phyloP scores from a whole-genome alignment of 2,329 filamentous ascomycete species.

The Fusarium nematophilum region DNA sequence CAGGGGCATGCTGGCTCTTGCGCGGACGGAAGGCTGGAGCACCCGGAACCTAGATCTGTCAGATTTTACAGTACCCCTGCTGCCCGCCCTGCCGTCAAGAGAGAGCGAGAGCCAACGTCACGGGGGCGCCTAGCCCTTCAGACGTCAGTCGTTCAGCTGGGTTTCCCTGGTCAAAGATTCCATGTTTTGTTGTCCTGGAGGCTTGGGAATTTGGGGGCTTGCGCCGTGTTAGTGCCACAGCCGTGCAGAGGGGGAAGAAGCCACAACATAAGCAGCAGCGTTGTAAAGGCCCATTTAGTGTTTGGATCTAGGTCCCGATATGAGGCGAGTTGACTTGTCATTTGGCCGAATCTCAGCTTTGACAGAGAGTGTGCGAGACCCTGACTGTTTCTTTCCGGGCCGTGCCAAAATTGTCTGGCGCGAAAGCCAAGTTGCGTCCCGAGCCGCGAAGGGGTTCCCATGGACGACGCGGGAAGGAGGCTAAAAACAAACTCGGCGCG shows the following conservation, averaged over 20 bases:
- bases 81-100: too few relatives aligned
- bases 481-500: neutral
- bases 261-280: neutral
- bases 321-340: neutral
- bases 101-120: too few relatives aligned
- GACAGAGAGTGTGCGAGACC: neutral
- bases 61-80: constrained; percentile 14
- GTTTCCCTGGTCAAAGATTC: neutral
- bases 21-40: too few relatives aligned
- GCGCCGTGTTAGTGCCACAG: constrained; percentile 3
- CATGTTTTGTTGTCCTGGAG: constrained; percentile 2
- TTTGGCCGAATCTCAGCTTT: neutral
- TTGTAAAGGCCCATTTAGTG: neutral
- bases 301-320: too few relatives aligned
- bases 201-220: neutral
- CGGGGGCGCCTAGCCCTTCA: constrained; percentile 15
- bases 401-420: neutral
- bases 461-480: neutral
- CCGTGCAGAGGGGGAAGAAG: constrained; percentile 9
- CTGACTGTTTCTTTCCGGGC: neutral
- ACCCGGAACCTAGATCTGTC: constrained; percentile 17
- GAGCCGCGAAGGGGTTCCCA: neutral
- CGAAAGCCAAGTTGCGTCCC: neutral
- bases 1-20: too few relatives aligned
- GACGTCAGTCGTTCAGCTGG: constrained; percentile 14